Conservation (phyloP, 2,329 filamentous ascomycete species). For the Bretziella fagacearum region DNA sequence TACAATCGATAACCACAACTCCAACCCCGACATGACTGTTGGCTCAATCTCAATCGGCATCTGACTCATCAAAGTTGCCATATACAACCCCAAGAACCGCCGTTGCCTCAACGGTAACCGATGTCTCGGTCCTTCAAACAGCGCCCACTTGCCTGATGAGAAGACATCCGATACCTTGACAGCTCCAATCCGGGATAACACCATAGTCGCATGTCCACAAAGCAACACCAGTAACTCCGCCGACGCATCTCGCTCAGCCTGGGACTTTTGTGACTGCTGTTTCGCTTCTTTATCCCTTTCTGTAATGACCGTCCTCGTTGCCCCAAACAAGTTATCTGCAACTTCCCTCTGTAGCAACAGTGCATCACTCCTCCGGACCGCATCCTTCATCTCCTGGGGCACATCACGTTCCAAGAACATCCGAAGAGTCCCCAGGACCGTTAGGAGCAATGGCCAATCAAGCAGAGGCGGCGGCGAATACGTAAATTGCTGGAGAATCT, state of each 20-base stretch:
- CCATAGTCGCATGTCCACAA: slow-evolving; percentile 29
- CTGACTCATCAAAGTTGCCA: slow-evolving; percentile 31
- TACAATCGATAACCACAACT: slow-evolving; percentile 36
- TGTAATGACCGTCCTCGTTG: neutral
- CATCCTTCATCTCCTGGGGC: slow-evolving; percentile 15
- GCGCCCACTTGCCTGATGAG: slow-evolving; percentile 26
- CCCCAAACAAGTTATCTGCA: slow-evolving; percentile 28
- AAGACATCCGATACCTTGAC: slow-evolving; percentile 30
- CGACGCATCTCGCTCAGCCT: slow-evolving; percentile 21
- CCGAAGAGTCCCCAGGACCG: slow-evolving; percentile 30
- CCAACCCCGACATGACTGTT: slow-evolving; percentile 28
- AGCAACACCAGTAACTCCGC: slow-evolving; percentile 29
- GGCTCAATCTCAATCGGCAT: slow-evolving; percentile 31
- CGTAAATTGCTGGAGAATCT: slow-evolving; percentile 33
- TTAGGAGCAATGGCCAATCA: slow-evolving; percentile 31
- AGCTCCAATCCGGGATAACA: slow-evolving; percentile 30
- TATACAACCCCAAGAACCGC: slow-evolving; percentile 33
- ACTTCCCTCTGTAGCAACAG: slow-evolving; percentile 32
- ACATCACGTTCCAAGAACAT: slow-evolving; percentile 24
- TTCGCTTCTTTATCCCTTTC: neutral
- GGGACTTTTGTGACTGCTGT: slow-evolving; percentile 1
- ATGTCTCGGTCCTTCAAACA: slow-evolving; percentile 30
- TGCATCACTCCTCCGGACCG: slow-evolving; percentile 3
- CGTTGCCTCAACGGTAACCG: slow-evolving; percentile 27
- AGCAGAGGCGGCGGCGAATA: slow-evolving; percentile 25